These are phyloP conservation scores for Catharanthus roseus DNA, from an alignment of 257 asterid genomes.

Conservation along the genomic window DNA sequence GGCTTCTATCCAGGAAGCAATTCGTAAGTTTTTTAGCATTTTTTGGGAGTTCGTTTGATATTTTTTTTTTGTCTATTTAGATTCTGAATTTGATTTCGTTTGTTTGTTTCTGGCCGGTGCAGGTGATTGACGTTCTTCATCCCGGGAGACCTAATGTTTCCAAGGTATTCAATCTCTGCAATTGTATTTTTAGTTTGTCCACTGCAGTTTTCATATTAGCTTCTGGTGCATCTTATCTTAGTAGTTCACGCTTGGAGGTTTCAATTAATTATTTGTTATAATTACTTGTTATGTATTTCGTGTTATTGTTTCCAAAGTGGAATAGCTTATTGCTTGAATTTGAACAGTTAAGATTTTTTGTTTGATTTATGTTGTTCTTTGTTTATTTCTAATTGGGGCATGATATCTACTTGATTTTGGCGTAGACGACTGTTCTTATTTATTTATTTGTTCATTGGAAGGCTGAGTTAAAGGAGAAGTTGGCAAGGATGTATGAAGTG, in stretches of 20 bases:
- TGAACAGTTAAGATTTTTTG: neutral
- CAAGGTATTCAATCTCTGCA: constrained; percentile 39
- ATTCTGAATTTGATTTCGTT: neutral
- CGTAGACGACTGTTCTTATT: neutral
- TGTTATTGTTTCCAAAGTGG: too few species aligned
- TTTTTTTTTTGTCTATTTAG: neutral
- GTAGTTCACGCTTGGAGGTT: neutral
- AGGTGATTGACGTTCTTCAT: constrained; percentile 84
- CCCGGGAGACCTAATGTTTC: constrained; percentile 91
- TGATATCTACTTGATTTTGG: neutral
- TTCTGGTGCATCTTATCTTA: neutral
- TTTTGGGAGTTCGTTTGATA: neutral
- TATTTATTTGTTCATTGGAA: constrained; percentile 14
- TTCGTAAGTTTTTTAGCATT: constrained; percentile 35
- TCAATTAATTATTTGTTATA: neutral
- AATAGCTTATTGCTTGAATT: neutral
- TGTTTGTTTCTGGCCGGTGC: constrained; percentile 3
- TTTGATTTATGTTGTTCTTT: neutral
- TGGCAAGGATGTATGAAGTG: constrained; percentile 74
- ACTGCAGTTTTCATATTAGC: neutral
- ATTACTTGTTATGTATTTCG: too few species aligned
- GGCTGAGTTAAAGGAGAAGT: constrained; percentile 83
- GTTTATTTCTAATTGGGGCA: neutral
- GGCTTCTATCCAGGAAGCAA: constrained; percentile 84
- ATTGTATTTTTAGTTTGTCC: neutral